Conservation (phyloP, 2,329 filamentous ascomycete genomes). For the Chalaropsis thielavioides region DNA sequence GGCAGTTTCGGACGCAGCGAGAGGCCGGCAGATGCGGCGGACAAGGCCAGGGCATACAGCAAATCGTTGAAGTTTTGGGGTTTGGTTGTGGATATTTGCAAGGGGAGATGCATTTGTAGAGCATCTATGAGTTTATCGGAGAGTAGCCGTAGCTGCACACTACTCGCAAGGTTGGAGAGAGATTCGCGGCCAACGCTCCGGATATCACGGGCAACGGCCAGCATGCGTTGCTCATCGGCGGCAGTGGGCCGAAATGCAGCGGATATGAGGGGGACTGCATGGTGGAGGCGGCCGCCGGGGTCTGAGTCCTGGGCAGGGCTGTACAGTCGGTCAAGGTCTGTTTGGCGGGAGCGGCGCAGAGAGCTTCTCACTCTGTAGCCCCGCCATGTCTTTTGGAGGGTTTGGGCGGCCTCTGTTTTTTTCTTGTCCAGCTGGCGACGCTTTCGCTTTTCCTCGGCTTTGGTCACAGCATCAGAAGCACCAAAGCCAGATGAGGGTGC, state of each 20-base stretch:
- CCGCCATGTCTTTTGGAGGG: slow-evolving; percentile 70
- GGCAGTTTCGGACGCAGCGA: neutral
- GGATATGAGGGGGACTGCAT: neutral
- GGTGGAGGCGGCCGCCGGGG: neutral
- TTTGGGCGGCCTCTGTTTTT: slow-evolving; percentile 55
- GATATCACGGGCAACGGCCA: slow-evolving; percentile 3
- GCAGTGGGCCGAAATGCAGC: neutral
- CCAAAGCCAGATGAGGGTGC: slow-evolving; percentile 26
- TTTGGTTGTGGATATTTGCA: neutral
- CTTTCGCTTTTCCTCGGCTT: slow-evolving; percentile 74
- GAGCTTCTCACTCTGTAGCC: slow-evolving; percentile 50
- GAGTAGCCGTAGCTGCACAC: neutral
- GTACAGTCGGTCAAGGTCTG: slow-evolving; percentile 49
- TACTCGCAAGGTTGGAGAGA: neutral
- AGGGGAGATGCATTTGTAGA: neutral
- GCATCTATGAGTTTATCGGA: slow-evolving; percentile 3
- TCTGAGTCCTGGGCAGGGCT: slow-evolving; percentile 19
- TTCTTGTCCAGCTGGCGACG: slow-evolving; percentile 70
- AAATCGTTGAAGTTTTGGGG: neutral
- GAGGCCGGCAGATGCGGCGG: neutral
- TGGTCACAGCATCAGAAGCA: slow-evolving; percentile 62
- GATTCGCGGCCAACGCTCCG: neutral
- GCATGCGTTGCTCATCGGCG: neutral
- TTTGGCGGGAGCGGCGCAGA: slow-evolving; percentile 43
- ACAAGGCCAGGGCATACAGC: neutral